Evolutionary conservation across 2,329 filamentous ascomycete genomes (phyloP), one percentile per base, ranked within the genome.

Genomic region (Epichloe uncinata): DNA sequence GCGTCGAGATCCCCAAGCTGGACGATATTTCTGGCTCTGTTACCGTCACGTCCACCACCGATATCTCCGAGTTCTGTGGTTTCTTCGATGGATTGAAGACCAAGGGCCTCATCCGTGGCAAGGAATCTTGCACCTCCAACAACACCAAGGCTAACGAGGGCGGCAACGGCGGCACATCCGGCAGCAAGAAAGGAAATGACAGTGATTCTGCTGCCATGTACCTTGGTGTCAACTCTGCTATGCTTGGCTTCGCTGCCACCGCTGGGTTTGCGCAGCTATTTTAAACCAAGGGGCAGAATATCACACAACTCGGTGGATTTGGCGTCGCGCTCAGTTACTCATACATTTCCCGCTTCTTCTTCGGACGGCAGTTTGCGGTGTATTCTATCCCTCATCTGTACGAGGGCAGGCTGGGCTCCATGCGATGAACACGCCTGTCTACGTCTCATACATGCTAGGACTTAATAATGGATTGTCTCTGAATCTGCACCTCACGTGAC

Each of bases 21-120:
- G 69, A 75, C 52, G 75, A 82, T 55, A 85, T 90, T 58, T 75
- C 77, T 62, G 87, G 87, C 68, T 79, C 78, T 53, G 85, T 87
- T 65, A 82, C 83, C 61, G 71, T 87, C 57, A 73, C 81, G 60
- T 82, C 77, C 57, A 85, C 82, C 48, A 75, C 73, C 52, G 73
- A 84, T 54, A 81, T 87, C 55, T 55, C 56, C 52, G 60, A 66
- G 51, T 80, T 85, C 73, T 63, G 67, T 48, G 56, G 63, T 34
- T 78, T 85, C 65, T 65, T 78, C 52, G 61, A 72, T 54, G 63
- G 73, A 36, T 56, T 61, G 35, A 63, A 64, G 55, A 53, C 65
- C 15, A 65, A 68, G 48, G 67, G 64, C 48, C 65, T 70, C 47
- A 63, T 69, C 42, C 58, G 65, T 50, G 78, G 77, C 56, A 54